A percentile compares a stretch with the other conserved stretches of the same genome.
Evolutionary conservation across 495 filamentous ascomycete species (phyloP).

Genomic region (Tuber indicum): DNA sequence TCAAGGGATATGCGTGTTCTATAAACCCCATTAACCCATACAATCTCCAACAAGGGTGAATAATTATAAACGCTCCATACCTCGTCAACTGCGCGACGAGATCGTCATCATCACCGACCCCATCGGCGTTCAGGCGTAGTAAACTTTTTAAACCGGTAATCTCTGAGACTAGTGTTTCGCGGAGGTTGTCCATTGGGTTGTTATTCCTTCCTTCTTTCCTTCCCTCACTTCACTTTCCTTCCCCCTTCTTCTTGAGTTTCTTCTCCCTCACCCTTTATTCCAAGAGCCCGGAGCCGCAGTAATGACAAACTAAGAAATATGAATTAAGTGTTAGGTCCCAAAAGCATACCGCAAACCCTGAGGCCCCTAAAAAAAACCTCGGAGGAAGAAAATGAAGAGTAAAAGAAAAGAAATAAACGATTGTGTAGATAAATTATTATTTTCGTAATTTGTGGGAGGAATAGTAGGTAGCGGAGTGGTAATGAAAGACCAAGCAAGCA

Average conservation of each 20-base stretch:
- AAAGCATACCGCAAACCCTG: not conserved
- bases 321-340: not conserved
- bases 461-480: not conserved
- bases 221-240: not conserved
- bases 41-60: not conserved
- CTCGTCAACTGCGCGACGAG: slow-evolving; percentile 31
- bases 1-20: slow-evolving; percentile 1
- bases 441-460: not conserved
- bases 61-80: slow-evolving; percentile 7
- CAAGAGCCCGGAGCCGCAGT: not conserved
- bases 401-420: not conserved
- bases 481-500: not conserved
- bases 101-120: slow-evolving; percentile 39
- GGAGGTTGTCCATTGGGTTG: slow-evolving; percentile 26
- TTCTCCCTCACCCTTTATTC: not conserved
- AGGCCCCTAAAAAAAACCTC: not conserved
- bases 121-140: slow-evolving; percentile 39
- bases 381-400: not conserved
- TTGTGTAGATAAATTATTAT: not conserved
- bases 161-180: slow-evolving; percentile 35
- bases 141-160: slow-evolving; percentile 39
- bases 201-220: not conserved
- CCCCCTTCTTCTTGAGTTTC: not conserved
- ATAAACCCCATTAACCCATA: not conserved
- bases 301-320: not conserved